A percentile compares a stretch with the other conserved stretches of the same genome.
Evolutionary conservation across 768 basidiomycete species (phyloP).

Genomic region (Podaxis mareebaensis): DNA sequence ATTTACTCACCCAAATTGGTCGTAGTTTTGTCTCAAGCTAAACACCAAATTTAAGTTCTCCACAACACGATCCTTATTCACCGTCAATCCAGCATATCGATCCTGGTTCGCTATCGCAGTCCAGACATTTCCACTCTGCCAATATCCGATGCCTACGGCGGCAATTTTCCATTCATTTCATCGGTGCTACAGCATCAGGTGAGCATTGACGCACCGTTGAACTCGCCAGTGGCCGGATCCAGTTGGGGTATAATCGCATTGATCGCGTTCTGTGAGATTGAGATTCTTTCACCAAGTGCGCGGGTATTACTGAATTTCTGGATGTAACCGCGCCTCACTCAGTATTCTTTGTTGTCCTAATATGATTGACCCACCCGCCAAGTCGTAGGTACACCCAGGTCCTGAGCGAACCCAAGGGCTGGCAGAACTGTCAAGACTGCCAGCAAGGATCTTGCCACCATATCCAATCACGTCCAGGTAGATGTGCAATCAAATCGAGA

Average conservation of each 20-base stretch:
- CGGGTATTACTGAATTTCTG: constrained; percentile 45
- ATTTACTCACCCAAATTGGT: constrained; percentile 39
- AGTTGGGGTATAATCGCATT: constrained; percentile 40
- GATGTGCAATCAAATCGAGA: too few relatives aligned
- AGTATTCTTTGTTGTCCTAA: background rate
- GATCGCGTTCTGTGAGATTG: constrained; percentile 42
- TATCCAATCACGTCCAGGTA: background rate
- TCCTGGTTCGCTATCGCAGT: constrained; percentile 52
- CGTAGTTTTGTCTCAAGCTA: constrained; percentile 38
- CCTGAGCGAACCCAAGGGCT: constrained; percentile 28
- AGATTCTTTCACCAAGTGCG: constrained; percentile 36
- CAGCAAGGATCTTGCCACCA: background rate
- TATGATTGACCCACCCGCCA: constrained; percentile 40
- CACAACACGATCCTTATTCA: constrained; percentile 37
- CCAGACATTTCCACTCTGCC: constrained; percentile 54
- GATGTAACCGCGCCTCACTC: background rate
- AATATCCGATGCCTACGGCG: constrained; percentile 46
- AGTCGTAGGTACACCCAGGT: constrained; percentile 17
- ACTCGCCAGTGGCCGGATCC: constrained; percentile 37
- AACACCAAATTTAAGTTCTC: constrained; percentile 43
- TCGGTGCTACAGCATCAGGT: background rate
- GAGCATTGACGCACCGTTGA: constrained; percentile 36
- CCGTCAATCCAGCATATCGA: constrained; percentile 34
- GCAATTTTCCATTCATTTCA: background rate
- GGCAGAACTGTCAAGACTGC: background rate